These are phyloP conservation scores for Penicillium digitatum DNA, from an alignment of 2,329 filamentous ascomycete genomes.

Conservation along the genomic window DNA sequence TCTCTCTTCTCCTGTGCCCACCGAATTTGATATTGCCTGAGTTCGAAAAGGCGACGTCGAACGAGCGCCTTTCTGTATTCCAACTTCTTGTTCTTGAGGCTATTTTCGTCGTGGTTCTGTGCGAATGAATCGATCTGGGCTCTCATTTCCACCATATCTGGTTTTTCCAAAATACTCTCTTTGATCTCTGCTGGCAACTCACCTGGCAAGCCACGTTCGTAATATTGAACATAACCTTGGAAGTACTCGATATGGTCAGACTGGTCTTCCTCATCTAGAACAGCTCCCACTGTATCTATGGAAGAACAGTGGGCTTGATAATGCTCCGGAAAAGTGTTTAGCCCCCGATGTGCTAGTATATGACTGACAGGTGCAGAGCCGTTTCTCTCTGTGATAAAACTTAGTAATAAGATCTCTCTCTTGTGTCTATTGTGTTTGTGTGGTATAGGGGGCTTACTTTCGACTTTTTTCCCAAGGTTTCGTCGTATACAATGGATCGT, in stretches of 20 bases:
- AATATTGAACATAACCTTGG: constrained; percentile 13
- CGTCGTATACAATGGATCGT: constrained; percentile 2
- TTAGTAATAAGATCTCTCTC: not conserved
- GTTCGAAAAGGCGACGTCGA: too few relatives aligned
- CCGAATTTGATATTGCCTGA: too few relatives aligned
- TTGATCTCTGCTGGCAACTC: constrained; percentile 10
- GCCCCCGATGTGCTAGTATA: constrained; percentile 8
- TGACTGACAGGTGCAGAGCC: constrained; percentile 12
- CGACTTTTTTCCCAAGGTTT: constrained; percentile 1
- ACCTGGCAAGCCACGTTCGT: constrained; percentile 7
- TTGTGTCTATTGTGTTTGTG: not conserved
- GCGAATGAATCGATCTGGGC: too few relatives aligned
- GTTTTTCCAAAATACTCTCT: not conserved
- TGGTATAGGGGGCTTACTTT: not conserved
- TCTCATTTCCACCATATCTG: too few relatives aligned
- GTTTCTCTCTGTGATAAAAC: constrained; percentile 7
- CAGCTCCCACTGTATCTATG: constrained; percentile 13
- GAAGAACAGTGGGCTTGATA: constrained; percentile 16
- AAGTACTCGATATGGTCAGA: constrained; percentile 16
- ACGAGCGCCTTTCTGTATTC: too few relatives aligned
- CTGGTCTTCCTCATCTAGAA: constrained; percentile 10
- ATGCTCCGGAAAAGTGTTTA: constrained; percentile 10
- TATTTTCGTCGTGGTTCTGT: too few relatives aligned
- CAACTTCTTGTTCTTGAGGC: too few relatives aligned
- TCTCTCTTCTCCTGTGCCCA: too few relatives aligned